These are phyloP conservation scores for Dothideomycetes sp. DNA, from an alignment of 2,329 filamentous ascomycete genomes.

Conservation along the genomic window DNA sequence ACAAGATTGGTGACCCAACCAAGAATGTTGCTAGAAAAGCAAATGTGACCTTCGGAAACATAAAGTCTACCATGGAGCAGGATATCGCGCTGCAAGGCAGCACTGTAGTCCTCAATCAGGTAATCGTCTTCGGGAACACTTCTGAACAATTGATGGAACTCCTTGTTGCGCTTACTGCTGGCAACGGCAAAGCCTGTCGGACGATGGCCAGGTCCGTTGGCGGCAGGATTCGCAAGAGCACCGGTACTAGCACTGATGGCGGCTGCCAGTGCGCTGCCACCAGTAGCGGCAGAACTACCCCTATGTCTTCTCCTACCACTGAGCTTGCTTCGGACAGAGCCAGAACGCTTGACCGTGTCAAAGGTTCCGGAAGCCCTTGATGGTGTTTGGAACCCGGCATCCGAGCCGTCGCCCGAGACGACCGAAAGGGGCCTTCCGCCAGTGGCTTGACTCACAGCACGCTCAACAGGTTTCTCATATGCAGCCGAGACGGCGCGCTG, in stretches of 20 bases:
- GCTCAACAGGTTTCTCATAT: slow-evolving; percentile 38
- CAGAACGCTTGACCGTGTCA: slow-evolving; percentile 43
- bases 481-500: slow-evolving; percentile 53
- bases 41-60: slow-evolving; percentile 92
- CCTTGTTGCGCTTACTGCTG: slow-evolving; percentile 88
- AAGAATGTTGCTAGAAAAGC: slow-evolving; percentile 97
- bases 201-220: slow-evolving; percentile 55
- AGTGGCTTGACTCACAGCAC: slow-evolving; percentile 25
- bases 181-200: slow-evolving; percentile 93
- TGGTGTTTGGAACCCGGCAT: slow-evolving; percentile 53
- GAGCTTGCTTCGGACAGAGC: slow-evolving; percentile 45
- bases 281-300: slow-evolving; percentile 61
- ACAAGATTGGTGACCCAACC: slow-evolving; percentile 97
- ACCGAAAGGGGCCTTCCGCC: slow-evolving; percentile 32
- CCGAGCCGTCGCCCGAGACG: slow-evolving; percentile 27
- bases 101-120: slow-evolving; percentile 96
- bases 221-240: slow-evolving; percentile 56
- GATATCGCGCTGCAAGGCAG: slow-evolving; percentile 90
- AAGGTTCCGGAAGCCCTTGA: slow-evolving; percentile 60
- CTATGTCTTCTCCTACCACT: slow-evolving; percentile 56
- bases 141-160: slow-evolving; percentile 89
- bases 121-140: slow-evolving; percentile 98
- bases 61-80: slow-evolving; percentile 88
- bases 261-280: slow-evolving; percentile 59
- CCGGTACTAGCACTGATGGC: slow-evolving; percentile 61